Evolutionary conservation across 192 early-diverging fungal species (phyloP), one percentile per base, ranked within the genome.

Genomic region (Umbelopsis isabellina): DNA sequence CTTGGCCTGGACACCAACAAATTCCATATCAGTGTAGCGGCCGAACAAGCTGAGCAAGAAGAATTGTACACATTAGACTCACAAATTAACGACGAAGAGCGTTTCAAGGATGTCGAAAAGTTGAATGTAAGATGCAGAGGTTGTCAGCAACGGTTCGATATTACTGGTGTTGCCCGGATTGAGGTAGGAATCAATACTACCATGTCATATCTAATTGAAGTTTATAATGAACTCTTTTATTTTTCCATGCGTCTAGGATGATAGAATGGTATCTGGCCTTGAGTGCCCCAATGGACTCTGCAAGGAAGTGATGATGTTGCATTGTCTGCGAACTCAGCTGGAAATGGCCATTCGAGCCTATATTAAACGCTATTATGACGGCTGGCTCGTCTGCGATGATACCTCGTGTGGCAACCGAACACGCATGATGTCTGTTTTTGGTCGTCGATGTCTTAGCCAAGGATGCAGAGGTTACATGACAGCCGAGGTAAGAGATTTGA

Each of bases 321-420:
- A 82, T 10, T 87, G 83, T 1, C 72, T 96, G 9, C 68, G 79
- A 7, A 82, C 88, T 2, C 94, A 94, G 72, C 71, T 97, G 16
- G 76, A 80, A 9, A 22, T 80, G 10, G 80, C 79, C 11, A 93
- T 98, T 58, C 85, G 94, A 46, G 49, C 47, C 0, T 79, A 89
- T 46, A 87, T 98, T 21, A 78, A 84, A 41, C 77, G 78, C 49
- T 98, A 93, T 80, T 90, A 94, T 75, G 72, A 89, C n/a, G 86
- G 90, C 20, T 86, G 81, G 76, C 72, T 90, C 44, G 67, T 87
- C 30, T 99, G 97, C 81, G 93, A 96, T 67, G 93, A 97, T 55
- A 75, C 85, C 6, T 77, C 82, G 5, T 97, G 96, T 72, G 72
- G 65, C 4, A 84, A 88, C 33, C 65, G 77, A 8, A 92, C 95